A percentile compares a stretch with the other conserved stretches of the same genome.
These are phyloP conservation scores for Gentiana macrophylla DNA, from an alignment of 257 asterid species.

Conservation along the genomic window DNA sequence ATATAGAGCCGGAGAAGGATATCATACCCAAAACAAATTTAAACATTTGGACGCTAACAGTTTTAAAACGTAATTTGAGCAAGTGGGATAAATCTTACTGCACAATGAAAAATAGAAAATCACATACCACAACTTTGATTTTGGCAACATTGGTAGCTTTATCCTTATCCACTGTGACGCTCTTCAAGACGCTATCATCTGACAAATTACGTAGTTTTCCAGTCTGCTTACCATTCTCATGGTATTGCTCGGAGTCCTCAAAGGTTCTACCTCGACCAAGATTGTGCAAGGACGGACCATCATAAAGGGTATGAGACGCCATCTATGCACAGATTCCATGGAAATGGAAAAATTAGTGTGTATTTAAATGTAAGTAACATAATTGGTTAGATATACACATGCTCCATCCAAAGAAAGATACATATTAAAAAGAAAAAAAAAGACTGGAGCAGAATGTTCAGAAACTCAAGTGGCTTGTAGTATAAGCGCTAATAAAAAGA, in stretches of 20 bases:
- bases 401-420: too few relatives aligned
- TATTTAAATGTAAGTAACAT: too few relatives aligned
- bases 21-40: neutral
- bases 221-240: conserved; percentile 57
- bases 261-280: conserved; percentile 64
- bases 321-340: conserved; percentile 27
- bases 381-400: too few relatives aligned
- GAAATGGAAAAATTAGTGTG: too few relatives aligned
- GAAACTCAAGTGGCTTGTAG: too few relatives aligned
- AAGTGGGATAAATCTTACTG: neutral
- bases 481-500: too few relatives aligned
- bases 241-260: conserved; percentile 56
- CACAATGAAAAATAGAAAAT: neutral
- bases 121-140: conserved; percentile 88
- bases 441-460: too few relatives aligned
- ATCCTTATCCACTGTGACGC: conserved; percentile 68
- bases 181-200: conserved; percentile 57
- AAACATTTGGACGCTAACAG: neutral
- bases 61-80: too few relatives aligned
- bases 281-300: conserved; percentile 54
- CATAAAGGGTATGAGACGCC: conserved; percentile 51
- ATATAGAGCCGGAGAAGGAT: neutral
- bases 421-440: too few relatives aligned
- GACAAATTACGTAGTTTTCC: conserved; percentile 50
- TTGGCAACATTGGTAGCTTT: conserved; percentile 87